Conservation (phyloP, 495 filamentous ascomycete species). For the Geoglossum glabrum region DNA sequence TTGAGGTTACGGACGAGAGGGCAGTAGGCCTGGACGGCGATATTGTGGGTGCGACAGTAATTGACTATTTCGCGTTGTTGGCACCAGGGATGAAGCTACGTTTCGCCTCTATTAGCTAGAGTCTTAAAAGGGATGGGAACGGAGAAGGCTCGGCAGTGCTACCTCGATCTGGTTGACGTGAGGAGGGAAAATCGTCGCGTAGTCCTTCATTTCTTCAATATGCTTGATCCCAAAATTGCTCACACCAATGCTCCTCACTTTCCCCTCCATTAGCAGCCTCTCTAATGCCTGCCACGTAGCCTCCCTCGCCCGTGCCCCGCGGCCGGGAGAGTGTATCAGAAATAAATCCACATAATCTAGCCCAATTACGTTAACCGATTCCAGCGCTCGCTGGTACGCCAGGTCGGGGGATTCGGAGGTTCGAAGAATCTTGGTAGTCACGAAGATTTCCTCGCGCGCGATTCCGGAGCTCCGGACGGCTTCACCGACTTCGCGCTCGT, state of each 20-base stretch:
- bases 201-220: conserved; percentile 40
- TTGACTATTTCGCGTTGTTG: conserved; percentile 39
- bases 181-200: conserved; percentile 42
- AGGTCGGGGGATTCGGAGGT: conserved; percentile 33
- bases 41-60: conserved; percentile 41
- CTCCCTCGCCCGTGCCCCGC: conserved; percentile 30
- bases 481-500: conserved; percentile 45
- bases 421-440: conserved; percentile 46
- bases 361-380: conserved; percentile 39
- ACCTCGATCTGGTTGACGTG: conserved; percentile 54
- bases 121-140: neutral
- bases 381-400: conserved; percentile 36
- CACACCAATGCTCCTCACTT: conserved; percentile 42
- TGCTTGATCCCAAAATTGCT: conserved; percentile 46
- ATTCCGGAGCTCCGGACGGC: conserved; percentile 27
- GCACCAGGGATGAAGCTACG: conserved; percentile 43
- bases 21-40: conserved; percentile 45
- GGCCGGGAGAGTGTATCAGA: conserved; percentile 41
- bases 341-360: conserved; percentile 51
- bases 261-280: conserved; percentile 34
- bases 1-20: conserved; percentile 44
- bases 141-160: neutral
- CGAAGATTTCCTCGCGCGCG: conserved; percentile 34
- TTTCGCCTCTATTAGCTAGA: neutral
- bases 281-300: conserved; percentile 48